Evolutionary conservation across 1,139 yeast genomes (phyloP), one percentile per base, ranked within the genome.

Genomic region (Geotrichum australiense): DNA sequence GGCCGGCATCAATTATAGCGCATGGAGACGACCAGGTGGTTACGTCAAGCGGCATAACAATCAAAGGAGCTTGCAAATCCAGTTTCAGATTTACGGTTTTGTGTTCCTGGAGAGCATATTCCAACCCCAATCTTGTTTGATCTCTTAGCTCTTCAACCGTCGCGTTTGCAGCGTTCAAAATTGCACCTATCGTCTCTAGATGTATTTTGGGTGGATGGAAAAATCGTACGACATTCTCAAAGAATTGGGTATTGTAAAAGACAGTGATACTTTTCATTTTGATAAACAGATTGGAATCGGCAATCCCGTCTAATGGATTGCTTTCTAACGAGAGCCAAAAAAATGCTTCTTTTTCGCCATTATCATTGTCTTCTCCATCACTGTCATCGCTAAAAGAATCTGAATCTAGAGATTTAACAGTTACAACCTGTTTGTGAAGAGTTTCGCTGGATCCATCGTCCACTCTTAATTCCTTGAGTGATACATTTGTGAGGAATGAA

Each of bases 1-100:
- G 96, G 55, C 99, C 99, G 11, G 97, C 96, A 70, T 93, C 98
- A 44, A 93, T 69, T 11, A 91, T 76, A 3, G 91, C 89, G 47
- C 94, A 95, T 0, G 96, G 94, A 0, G 96, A 78, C 32, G 81
- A 71, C 78, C 85, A 78, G 50, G 76, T 77, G 11, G 77, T 73
- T 0, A 94, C 84, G 56, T 86, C 85, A 16, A 86, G 68, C 0
- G 98, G 98, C 29, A 91, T 55, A n/a, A 91, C 83, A 22, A 93
- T 77, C 50, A 93, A 69, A 0, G 99, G 98, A 0, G 98, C 95
- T 56, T 89, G 96, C 39, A 93, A 68, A 60, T 93, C 97, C 47
- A 91, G 71, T 53, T 83, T 78, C 20, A 89, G 74, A 56, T 86
- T 81, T 40, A 89, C 66, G 0, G 97, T 89, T 58, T 89, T 87